Conservation (phyloP, 192 early-diverging fungal genomes). For the Rhizophagus sp. region DNA sequence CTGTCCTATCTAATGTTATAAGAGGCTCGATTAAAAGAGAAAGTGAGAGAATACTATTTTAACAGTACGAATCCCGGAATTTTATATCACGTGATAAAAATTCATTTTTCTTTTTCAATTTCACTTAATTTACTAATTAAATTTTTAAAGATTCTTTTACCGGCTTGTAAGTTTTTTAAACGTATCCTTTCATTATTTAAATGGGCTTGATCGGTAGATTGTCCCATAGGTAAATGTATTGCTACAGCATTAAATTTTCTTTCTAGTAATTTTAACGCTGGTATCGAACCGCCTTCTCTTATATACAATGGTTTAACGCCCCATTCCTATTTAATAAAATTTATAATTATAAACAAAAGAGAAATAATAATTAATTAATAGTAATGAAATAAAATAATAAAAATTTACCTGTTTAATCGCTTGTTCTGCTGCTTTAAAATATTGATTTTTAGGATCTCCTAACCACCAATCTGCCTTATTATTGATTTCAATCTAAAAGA, state of each 20-base stretch:
- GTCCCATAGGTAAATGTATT: slow-evolving; percentile 79
- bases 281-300: slow-evolving; percentile 78
- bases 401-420: slow-evolving; percentile 53
- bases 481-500: slow-evolving; percentile 56
- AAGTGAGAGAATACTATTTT: too few species aligned
- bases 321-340: slow-evolving; percentile 46
- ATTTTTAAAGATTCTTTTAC: slow-evolving; percentile 62
- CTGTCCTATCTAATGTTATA: too few species aligned
- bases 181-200: slow-evolving; percentile 77
- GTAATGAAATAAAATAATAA: background rate
- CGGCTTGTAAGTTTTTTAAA: slow-evolving; percentile 65
- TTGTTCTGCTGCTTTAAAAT: slow-evolving; percentile 67
- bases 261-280: slow-evolving; percentile 75
- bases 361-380: background rate
- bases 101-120: background rate
- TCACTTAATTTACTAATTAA: slow-evolving; percentile 40
- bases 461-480: slow-evolving; percentile 77
- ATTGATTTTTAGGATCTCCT: slow-evolving; percentile 63
- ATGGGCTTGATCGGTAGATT: slow-evolving; percentile 78
- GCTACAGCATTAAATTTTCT: slow-evolving; percentile 61
- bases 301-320: slow-evolving; percentile 68
- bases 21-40: too few species aligned
- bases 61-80: too few species aligned
- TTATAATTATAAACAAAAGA: background rate
- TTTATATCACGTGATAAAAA: too few species aligned